A percentile compares a stretch with the other conserved stretches of the same genome.
Conservation (phyloP, 202 grass and related monocot genomes). For the Carex sylvatica region DNA sequence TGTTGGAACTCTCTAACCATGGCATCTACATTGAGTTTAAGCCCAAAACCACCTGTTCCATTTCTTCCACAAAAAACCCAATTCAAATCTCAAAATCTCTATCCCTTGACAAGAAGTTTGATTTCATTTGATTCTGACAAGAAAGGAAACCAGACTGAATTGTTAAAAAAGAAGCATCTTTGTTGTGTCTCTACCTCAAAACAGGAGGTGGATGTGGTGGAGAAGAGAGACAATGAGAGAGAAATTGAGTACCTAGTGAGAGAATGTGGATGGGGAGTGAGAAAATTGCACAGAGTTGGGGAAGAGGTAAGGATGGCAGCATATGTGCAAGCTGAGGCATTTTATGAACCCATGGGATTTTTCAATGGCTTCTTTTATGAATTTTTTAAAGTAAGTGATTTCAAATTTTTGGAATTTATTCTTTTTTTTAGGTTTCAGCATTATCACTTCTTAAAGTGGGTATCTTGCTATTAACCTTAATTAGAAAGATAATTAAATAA, state of each 20-base stretch:
- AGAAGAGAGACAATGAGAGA: neutral
- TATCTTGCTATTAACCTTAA: neutral
- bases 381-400: conserved; percentile 76
- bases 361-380: conserved; percentile 72
- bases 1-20: conserved; percentile 5
- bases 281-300: conserved; percentile 53
- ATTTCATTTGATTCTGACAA: neutral
- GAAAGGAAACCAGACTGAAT: neutral
- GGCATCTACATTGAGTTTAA: conserved; percentile 25
- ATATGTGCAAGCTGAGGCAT: conserved; percentile 84
- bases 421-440: neutral
- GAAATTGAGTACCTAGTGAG: conserved; percentile 41
- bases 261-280: conserved; percentile 65
- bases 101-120: neutral
- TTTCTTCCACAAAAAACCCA: conserved; percentile 21
- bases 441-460: neutral
- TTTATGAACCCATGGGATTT: conserved; percentile 69
- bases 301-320: conserved; percentile 85
- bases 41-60: neutral
- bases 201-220: conserved; percentile 22
- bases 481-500: neutral
- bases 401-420: neutral
- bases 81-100: conserved; percentile 10
- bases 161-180: neutral
- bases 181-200: conserved; percentile 29